phyloP scores from a whole-genome alignment of 257 asterid species.

The Apocynum venetum region DNA sequence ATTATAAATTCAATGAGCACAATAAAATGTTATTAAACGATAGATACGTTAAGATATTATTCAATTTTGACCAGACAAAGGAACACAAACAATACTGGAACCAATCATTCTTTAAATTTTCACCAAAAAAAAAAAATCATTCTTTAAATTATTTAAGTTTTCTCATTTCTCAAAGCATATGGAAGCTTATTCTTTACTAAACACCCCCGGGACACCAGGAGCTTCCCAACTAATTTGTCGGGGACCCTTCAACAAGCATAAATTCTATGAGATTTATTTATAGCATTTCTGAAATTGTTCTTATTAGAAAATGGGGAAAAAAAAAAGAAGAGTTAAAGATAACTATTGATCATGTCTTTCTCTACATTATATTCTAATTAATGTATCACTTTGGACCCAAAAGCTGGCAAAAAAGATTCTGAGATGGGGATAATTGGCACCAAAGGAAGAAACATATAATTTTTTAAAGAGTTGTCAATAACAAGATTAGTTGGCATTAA shows the following conservation, averaged over 20 bases:
- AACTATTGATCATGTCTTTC: conserved; percentile 2
- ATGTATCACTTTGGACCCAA: not conserved
- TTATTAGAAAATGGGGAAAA: not conserved
- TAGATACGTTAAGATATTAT: too few relatives aligned
- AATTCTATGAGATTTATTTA: not conserved
- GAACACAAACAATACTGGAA: too few relatives aligned
- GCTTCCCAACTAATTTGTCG: not conserved
- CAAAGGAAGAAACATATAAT: not conserved
- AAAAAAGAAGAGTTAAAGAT: not conserved
- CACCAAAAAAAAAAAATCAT: too few relatives aligned
- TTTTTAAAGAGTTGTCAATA: not conserved
- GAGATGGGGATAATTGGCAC: not conserved
- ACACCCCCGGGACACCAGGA: not conserved
- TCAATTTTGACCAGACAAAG: too few relatives aligned
- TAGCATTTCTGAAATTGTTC: not conserved
- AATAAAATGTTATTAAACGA: too few relatives aligned
- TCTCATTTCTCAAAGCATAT: not conserved
- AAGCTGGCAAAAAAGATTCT: not conserved
- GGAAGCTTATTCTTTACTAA: not conserved
- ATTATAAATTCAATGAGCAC: too few relatives aligned
- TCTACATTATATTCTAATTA: not conserved
- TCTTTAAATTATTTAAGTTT: not conserved
- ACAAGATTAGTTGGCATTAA: conserved; percentile 10
- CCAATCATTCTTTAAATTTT: too few relatives aligned
- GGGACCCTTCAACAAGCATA: not conserved